Base-by-base conservation (phyloP, 1,284 basidiomycete species). In the Chondrostereum purpureum region DNA sequence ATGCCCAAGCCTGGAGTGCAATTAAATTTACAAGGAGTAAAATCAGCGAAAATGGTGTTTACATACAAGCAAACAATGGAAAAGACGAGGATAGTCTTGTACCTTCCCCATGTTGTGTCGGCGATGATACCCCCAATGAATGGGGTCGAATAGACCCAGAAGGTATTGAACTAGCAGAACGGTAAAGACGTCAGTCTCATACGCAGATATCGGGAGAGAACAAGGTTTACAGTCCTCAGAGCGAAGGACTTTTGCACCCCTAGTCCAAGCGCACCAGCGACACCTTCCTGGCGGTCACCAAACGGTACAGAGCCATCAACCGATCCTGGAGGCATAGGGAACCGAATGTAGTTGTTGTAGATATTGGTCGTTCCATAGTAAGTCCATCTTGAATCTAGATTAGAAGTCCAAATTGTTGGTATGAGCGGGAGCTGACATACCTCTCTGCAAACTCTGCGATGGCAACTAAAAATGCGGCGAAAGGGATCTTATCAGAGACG, bases 391-490 rank as follows among this genome's bases (percentile, higher is more conserved):
- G 20, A 8, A 38, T 8, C 13, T 20, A 13, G 13, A 31, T 35
- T n/a, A 33, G 12, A 19, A 24, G 2, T 70, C 79, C 57, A 52
- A 82, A 74, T 59, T 60, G 40, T 8, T 24, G 33, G 11, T 27
- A 13, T 4, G 31, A 16, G 22, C 17, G 12, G 16, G 24, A 20
- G 61, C 73, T 42, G 51, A 78, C 77, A 10, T 85, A 88, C 62
- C 90, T 89, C 16, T 86, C 78, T 58, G 89, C 87, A 3, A 83
- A 83, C 36, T 84, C 58, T 61, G 89, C 85, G 27, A 87, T 70
- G 23, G 79, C 47, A 3, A 83, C 84, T 39, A 89, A 84, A 46
- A 85, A 81, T 85, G 55, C 56, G 36, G 52, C 78, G 68, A 75
- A 16, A 73, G 71, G 45, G 78, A 17, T 54, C 39, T 52, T 39